A percentile compares a stretch with the other conserved stretches of the same genome.
Conservation (phyloP, 2,329 filamentous ascomycete genomes). For the Xylaria sp. region DNA sequence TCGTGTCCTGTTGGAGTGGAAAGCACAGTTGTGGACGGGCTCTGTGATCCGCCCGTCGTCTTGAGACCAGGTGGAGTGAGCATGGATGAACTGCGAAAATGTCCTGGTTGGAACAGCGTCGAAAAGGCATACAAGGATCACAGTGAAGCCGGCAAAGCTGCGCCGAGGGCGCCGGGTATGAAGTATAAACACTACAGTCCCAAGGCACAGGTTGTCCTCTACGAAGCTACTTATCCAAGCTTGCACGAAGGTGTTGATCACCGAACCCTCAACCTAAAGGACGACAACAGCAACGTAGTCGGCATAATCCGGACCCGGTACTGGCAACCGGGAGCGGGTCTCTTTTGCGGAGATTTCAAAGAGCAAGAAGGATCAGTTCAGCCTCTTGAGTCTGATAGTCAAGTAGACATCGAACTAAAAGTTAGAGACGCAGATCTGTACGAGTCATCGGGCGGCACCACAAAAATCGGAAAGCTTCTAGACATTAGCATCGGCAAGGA, state of each 20-base stretch:
- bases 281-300: slow-evolving; percentile 46
- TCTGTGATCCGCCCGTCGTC: slow-evolving; percentile 82
- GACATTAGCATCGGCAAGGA: slow-evolving; percentile 80
- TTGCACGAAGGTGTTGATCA: slow-evolving; percentile 52
- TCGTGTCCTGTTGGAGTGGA: slow-evolving; percentile 90
- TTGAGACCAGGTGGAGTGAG: slow-evolving; percentile 88
- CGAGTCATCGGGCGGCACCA: slow-evolving; percentile 46
- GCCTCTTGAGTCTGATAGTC: slow-evolving; percentile 34
- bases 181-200: slow-evolving; percentile 99
- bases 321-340: slow-evolving; percentile 60
- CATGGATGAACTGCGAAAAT: slow-evolving; percentile 78
- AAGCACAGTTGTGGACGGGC: slow-evolving; percentile 94
- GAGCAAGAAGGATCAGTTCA: slow-evolving; percentile 47
- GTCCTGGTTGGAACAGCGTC: slow-evolving; percentile 83
- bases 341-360: slow-evolving; percentile 51
- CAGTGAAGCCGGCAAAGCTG: slow-evolving; percentile 70
- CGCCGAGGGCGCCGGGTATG: slow-evolving; percentile 92
- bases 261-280: slow-evolving; percentile 50
- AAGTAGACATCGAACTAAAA: slow-evolving; percentile 49
- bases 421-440: slow-evolving; percentile 57
- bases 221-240: slow-evolving; percentile 66
- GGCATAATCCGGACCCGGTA: slow-evolving; percentile 67
- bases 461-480: slow-evolving; percentile 60
- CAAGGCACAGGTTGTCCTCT: slow-evolving; percentile 84
- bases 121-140: slow-evolving; percentile 82